Base-by-base conservation (phyloP, 345 rosid genomes). In the Corchorus olitorius region DNA sequence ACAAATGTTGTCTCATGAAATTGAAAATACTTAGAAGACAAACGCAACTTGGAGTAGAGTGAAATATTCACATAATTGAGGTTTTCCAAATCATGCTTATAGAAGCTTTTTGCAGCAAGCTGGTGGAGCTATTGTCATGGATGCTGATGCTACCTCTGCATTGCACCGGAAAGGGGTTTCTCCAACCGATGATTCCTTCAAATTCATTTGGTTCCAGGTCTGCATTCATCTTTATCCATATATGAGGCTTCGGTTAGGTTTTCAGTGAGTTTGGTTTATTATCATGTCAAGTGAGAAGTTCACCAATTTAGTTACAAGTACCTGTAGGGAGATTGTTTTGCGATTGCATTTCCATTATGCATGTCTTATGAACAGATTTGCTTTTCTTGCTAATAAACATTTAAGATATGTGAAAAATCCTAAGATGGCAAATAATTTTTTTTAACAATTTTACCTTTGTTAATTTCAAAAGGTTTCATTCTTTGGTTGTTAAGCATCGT, bases 91-190 rank as follows among this genome's bases (percentile, higher is more conserved):
- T 72, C 75, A 48, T 54, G 59, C 79, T 79, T 48, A 68, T 72
- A 43, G 43, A 39, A 39, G 54, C 27, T 10, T 77, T 71, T 83
- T 37, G 68, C 90, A 91, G 99, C 96, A 92, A 92, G 87, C 86
- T 86, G 97, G 97, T 84, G 98, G 91, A 62, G 84, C 92, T 75
- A 89, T 95, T 77, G 86, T 82, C 75, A 88, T 95, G 98, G 93
- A 91, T 89, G 99, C 94, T 78, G 93, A 95, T 84, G 96, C 98
- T 74, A 95, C 98, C 27, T 88, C 96, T 73, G 80, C 89, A 59
- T 80, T 95, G 84, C 96, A 89, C 83, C 87, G 81, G 88, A 86
- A 82, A 76, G 98, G 92, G 59, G 86, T 93, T 54, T 66, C 82
- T 75, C 81, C 87, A 33, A 93, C 97, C 27, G 88, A 93, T 68